Percentiles rank a stretch among this genome's conserved stretches.
phyloP scores from a whole-genome alignment of 2,329 filamentous ascomycete genomes.

The Colletotrichum simmondsii region DNA sequence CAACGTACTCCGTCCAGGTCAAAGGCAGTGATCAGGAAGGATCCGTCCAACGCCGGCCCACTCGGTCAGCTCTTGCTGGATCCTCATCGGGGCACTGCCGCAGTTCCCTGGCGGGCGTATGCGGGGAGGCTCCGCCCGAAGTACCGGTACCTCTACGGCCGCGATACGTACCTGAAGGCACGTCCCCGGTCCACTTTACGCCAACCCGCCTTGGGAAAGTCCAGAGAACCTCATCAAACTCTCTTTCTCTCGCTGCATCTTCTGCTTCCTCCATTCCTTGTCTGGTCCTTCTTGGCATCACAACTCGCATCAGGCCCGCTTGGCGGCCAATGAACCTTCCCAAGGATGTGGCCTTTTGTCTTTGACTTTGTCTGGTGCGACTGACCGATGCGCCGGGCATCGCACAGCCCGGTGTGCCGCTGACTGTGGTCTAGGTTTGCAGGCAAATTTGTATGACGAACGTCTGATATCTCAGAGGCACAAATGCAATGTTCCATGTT shows the following conservation, averaged over 20 bases:
- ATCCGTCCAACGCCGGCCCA: not conserved
- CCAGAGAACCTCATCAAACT: constrained; percentile 14
- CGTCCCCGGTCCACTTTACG: not conserved
- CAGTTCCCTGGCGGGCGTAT: constrained; percentile 4
- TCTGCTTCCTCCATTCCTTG: not conserved
- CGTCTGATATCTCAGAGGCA: not conserved
- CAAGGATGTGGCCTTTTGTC: not conserved
- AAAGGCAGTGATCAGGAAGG: not conserved
- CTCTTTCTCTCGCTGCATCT: not conserved
- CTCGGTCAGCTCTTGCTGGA: not conserved
- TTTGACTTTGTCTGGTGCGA: not conserved
- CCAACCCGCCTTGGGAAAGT: constrained; percentile 12
- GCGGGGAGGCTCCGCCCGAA: constrained; percentile 23
- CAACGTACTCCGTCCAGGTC: no score
- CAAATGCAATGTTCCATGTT: not conserved
- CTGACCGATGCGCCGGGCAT: not conserved
- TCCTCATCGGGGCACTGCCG: not conserved
- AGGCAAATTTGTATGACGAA: not conserved
- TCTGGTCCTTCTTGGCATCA: not conserved
- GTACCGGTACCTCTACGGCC: constrained; percentile 22
- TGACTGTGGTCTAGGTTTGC: not conserved
- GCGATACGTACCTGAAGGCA: not conserved
- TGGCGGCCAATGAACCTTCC: not conserved
- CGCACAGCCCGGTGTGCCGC: constrained; percentile 17
- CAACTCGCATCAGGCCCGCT: not conserved